These are phyloP conservation scores for Pseudocercospora fuligena DNA, from an alignment of 2,329 filamentous ascomycete species.

Conservation along the genomic window DNA sequence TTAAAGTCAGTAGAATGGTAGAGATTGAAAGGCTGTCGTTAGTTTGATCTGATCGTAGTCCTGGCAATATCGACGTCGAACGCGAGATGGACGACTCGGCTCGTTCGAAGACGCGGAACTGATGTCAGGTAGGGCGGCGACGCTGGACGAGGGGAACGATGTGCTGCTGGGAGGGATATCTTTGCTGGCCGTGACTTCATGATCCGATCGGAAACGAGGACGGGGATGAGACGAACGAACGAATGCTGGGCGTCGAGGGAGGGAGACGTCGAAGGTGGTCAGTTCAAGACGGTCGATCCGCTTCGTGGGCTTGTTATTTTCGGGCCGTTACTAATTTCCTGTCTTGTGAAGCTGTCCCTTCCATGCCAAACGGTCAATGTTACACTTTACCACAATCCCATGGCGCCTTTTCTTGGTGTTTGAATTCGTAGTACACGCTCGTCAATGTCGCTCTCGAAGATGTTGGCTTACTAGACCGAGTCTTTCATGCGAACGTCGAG, in stretches of 20 bases:
- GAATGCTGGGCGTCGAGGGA: slow-evolving; percentile 10
- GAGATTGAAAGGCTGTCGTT: not conserved
- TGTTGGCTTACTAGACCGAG: slow-evolving; percentile 12
- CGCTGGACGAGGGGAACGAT: slow-evolving; percentile 6
- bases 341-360: slow-evolving; percentile 22
- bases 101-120: slow-evolving; percentile 19
- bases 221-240: slow-evolving; percentile 20
- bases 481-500: slow-evolving; percentile 17
- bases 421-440: not conserved
- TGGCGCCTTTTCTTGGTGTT: slow-evolving; percentile 14
- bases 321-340: slow-evolving; percentile 22
- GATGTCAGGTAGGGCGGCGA: slow-evolving; percentile 14
- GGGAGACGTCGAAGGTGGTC: slow-evolving; percentile 21
- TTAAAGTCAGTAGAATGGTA: not conserved
- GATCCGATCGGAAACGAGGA: slow-evolving; percentile 14
- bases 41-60: not conserved
- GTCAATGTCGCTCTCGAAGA: slow-evolving; percentile 12
- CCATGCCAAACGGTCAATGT: slow-evolving; percentile 14
- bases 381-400: slow-evolving; percentile 21
- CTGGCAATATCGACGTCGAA: slow-evolving; percentile 17
- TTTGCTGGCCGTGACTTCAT: slow-evolving; percentile 4
- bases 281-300: slow-evolving; percentile 24
- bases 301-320: slow-evolving; percentile 18
- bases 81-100: slow-evolving; percentile 20
- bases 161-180: not conserved